Evolutionary conservation across 2,329 filamentous ascomycete species (phyloP).

Genomic region (Pleomassaria siparia): DNA sequence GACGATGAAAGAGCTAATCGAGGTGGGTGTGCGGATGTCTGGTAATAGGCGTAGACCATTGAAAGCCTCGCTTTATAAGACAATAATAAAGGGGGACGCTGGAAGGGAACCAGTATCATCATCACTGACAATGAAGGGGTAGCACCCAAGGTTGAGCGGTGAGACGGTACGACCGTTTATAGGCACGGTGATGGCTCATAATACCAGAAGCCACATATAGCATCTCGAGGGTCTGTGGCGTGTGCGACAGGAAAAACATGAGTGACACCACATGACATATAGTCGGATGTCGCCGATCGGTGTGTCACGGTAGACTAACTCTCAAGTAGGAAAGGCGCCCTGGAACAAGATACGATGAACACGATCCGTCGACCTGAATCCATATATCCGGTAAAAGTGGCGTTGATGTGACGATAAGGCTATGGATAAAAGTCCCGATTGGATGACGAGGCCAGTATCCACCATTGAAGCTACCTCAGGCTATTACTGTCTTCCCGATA

Average conservation of each 20-base stretch:
- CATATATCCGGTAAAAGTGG: constrained; percentile 17
- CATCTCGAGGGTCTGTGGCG: constrained; percentile 21
- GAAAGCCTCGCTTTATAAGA: constrained; percentile 9
- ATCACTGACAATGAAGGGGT: constrained; percentile 11
- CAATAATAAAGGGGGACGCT: constrained; percentile 1
- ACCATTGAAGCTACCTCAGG: constrained; percentile 19
- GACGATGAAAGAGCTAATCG: background rate
- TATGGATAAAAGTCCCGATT: constrained; percentile 28
- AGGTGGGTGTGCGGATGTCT: constrained; percentile 1
- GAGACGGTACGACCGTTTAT: constrained; percentile 20
- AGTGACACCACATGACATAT: constrained; percentile 15
- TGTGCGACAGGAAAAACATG: constrained; percentile 11
- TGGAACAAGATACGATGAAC: constrained; percentile 12
- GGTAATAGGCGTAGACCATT: constrained; percentile 10
- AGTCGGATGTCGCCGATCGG: constrained; percentile 23
- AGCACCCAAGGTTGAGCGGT: constrained; percentile 23
- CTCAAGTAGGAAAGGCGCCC: constrained; percentile 14
- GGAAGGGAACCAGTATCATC: constrained; percentile 3
- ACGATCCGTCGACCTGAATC: constrained; percentile 7
- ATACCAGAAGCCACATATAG: constrained; percentile 16
- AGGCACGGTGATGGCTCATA: constrained; percentile 19
- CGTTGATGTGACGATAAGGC: constrained; percentile 21
- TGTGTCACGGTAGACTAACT: constrained; percentile 23
- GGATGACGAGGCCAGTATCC: constrained; percentile 13
- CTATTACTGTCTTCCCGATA: constrained; percentile 19